phyloP scores from a whole-genome alignment of 2,329 filamentous ascomycete genomes.

The Trichoderma sp. region DNA sequence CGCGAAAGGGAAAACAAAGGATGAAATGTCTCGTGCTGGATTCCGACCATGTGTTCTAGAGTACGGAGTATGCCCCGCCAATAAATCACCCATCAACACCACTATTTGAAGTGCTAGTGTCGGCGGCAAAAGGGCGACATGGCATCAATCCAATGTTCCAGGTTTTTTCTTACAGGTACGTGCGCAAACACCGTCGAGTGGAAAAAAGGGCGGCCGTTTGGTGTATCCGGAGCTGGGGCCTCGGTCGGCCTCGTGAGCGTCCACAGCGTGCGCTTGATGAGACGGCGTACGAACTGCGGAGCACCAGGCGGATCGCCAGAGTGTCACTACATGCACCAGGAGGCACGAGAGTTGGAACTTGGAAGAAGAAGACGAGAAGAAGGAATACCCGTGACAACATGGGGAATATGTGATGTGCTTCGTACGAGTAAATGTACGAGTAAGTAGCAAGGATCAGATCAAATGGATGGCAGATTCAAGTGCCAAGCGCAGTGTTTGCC shows the following conservation, averaged over 20 bases:
- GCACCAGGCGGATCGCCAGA: background rate
- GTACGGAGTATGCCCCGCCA: background rate
- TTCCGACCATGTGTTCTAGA: background rate
- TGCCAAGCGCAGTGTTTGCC: background rate
- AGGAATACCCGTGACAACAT: background rate
- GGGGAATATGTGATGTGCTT: background rate
- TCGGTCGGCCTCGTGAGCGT: background rate
- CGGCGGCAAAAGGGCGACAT: background rate
- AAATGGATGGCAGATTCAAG: background rate
- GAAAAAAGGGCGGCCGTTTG: background rate
- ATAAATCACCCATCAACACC: background rate
- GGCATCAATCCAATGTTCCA: background rate
- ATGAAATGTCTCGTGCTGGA: background rate
- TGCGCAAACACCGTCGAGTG: background rate
- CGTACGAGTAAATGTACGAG: too few species aligned
- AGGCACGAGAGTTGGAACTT: background rate
- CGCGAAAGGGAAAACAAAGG: background rate
- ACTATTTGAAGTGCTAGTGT: background rate
- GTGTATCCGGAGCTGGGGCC: slow-evolving; percentile 1
- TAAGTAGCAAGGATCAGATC: background rate
- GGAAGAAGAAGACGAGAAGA: background rate
- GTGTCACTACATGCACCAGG: background rate
- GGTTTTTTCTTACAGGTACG: background rate
- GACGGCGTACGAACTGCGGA: background rate
- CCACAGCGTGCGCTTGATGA: slow-evolving; percentile 14